Evolutionary conservation across 306 rosid species (phyloP), one percentile per base, ranked within the genome.

Genomic region (Cajanus cajan): DNA sequence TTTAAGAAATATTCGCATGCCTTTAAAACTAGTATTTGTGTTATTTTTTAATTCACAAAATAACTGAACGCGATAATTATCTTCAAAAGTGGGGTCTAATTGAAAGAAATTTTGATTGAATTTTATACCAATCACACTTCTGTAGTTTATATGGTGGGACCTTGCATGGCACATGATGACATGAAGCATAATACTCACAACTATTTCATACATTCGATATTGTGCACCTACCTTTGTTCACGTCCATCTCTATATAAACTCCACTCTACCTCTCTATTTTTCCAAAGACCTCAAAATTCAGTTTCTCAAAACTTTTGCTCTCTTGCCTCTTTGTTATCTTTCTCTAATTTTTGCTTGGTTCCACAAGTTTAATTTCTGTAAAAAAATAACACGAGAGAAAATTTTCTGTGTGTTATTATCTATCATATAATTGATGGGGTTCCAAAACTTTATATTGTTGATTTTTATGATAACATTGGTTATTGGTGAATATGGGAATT

Each of bases 401-500:
- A n/a, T n/a, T n/a, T 3, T 28, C 31, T 28, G 31, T 28, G 15
- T 19, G 52, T 48, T n/a, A 15, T 48, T 48, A 54, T 8, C 62
- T 0, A 18, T 9, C 58, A 3, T 22, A 2, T 22, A 2, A 16
- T 19, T 0, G 1, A 81, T 81, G 85, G 73, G 78, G 66, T 48
- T 59, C 4, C 47, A 50, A 62, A 39, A 69, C 13, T 31, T 59
- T 69, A 48, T 21, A 6, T 39, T 68, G 25, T 15, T 0, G 11
- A 5, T 12, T 68, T 68, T 79, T 11, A 50, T 71, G 22, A 40
- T 80, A 66, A 40, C 66, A 51, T 68, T 75, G 71, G 5, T 69
- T 12, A 8, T 74, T 14, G 37, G 10, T 15, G 40, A 54, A 79
- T 74, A 50, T 8, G 86, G 68, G 72, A 67, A 43, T 43, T 81